phyloP scores from a whole-genome alignment of 1,284 basidiomycete species.

The Ganoderma multipileum region DNA sequence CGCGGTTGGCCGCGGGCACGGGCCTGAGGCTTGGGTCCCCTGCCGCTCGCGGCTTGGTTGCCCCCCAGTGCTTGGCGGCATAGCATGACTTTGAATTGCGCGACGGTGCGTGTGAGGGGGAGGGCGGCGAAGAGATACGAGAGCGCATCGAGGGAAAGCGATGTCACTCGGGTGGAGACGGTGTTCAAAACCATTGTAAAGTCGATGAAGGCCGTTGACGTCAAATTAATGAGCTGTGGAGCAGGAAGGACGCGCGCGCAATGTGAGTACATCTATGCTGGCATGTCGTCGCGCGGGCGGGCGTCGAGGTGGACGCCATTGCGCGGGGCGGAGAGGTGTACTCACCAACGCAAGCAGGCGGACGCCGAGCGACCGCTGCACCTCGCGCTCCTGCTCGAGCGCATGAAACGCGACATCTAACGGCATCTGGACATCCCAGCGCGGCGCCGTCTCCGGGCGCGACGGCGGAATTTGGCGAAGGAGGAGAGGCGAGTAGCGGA shows the following conservation, averaged over 20 bases:
- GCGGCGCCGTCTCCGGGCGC: conserved; percentile 50
- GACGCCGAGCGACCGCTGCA: conserved; percentile 48
- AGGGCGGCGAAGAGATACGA: conserved; percentile 51
- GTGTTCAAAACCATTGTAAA: conserved; percentile 54
- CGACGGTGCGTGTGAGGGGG: conserved; percentile 44
- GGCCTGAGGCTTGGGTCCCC: conserved; percentile 43
- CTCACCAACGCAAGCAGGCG: conserved; percentile 60
- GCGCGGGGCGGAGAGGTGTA: conserved; percentile 15
- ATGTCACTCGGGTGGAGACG: conserved; percentile 52
- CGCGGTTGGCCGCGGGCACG: conserved; percentile 29
- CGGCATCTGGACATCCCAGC: conserved; percentile 65
- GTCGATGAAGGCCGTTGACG: conserved; percentile 56
- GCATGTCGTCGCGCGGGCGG: neutral
- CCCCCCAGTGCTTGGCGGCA: conserved; percentile 47
- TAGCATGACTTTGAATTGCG: conserved; percentile 57
- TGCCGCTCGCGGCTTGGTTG: conserved; percentile 5
- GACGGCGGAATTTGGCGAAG: conserved; percentile 70
- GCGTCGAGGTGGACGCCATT: neutral
- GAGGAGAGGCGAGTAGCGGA: conserved; percentile 61
- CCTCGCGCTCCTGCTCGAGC: conserved; percentile 51
- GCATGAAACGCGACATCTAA: conserved; percentile 63
- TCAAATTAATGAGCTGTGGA: conserved; percentile 61
- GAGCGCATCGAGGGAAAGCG: conserved; percentile 44
- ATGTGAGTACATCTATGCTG: conserved; percentile 3
- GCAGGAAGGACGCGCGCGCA: neutral